A percentile compares a stretch with the other conserved stretches of the same genome.
Conservation (phyloP, 768 basidiomycete genomes). For the Tylopilus sp. region DNA sequence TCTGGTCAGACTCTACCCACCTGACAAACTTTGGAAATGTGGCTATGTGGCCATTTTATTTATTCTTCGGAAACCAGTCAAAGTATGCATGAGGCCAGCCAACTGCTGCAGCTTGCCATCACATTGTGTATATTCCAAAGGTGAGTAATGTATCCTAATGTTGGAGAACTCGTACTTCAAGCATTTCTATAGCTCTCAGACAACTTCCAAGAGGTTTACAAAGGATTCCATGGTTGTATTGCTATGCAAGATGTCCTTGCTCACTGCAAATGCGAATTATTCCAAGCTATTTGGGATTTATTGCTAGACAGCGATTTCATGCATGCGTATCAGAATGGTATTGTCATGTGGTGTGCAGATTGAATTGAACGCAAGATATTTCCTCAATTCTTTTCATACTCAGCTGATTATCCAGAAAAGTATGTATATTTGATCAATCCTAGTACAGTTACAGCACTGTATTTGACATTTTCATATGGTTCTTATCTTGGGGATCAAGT, state of each 20-base stretch:
- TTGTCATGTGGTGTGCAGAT: conserved; percentile 16
- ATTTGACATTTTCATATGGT: too few relatives aligned
- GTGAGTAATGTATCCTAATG: neutral
- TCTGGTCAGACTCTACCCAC: neutral
- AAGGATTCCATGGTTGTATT: too few relatives aligned
- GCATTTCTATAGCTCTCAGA: neutral
- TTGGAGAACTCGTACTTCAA: too few relatives aligned
- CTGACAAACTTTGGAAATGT: neutral
- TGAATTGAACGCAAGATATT: conserved; percentile 6
- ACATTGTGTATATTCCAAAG: neutral
- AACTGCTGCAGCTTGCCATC: neutral
- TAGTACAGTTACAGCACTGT: too few relatives aligned
- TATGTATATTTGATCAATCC: too few relatives aligned
- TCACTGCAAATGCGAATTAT: conserved; percentile 17
- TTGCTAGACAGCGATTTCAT: conserved; percentile 16
- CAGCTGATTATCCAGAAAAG: conserved; percentile 9
- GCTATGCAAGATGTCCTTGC: neutral
- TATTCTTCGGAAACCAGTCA: neutral
- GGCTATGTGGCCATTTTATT: neutral
- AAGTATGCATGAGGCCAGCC: neutral
- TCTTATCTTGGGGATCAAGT: too few relatives aligned
- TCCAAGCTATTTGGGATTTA: conserved; percentile 11
- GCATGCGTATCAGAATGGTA: conserved; percentile 8
- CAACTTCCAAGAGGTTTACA: neutral
- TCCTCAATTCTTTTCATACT: conserved; percentile 16